These are phyloP conservation scores for Chiua virens DNA, from an alignment of 768 basidiomycete genomes.

Conservation along the genomic window DNA sequence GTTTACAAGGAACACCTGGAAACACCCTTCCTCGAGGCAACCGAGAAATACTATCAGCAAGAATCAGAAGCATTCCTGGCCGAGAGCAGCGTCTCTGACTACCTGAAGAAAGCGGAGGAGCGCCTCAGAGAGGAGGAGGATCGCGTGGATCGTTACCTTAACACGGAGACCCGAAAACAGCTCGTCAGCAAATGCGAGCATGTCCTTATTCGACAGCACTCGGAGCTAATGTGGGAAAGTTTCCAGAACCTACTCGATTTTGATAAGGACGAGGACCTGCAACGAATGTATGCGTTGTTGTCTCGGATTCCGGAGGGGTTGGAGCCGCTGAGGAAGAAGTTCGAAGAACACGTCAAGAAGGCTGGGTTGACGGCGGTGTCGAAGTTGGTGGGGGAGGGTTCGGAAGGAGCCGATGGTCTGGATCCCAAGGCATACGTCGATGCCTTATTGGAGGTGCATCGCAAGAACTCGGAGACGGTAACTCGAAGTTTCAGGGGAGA, in stretches of 20 bases:
- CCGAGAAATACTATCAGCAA: conserved; percentile 87
- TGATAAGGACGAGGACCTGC: conserved; percentile 93
- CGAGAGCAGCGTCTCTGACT: conserved; percentile 88
- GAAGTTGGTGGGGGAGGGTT: conserved; percentile 59
- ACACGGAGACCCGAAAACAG: conserved; percentile 82
- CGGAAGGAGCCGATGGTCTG: conserved; percentile 54
- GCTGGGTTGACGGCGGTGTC: conserved; percentile 81
- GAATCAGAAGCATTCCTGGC: conserved; percentile 91
- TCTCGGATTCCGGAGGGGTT: conserved; percentile 88
- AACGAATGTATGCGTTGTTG: conserved; percentile 92
- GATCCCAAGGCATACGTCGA: conserved; percentile 96
- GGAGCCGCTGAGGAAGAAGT: conserved; percentile 87
- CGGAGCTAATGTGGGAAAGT: conserved; percentile 85
- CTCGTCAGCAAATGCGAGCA: conserved; percentile 85
- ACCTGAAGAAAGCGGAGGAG: conserved; percentile 92
- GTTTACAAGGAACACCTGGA: conserved; percentile 94
- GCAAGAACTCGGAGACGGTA: conserved; percentile 89
- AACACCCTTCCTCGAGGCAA: conserved; percentile 81
- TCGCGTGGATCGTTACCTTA: conserved; percentile 90
- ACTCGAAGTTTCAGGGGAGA: conserved; percentile 88
- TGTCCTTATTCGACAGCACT: conserved; percentile 86
- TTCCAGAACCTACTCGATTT: conserved; percentile 89
- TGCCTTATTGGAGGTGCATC: conserved; percentile 86
- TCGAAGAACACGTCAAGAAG: conserved; percentile 94
- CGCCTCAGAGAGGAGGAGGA: conserved; percentile 93